Evolutionary conservation across 208 protist genomes (phyloP), one percentile per base, ranked within the genome.

Genomic region (Sergeia podlipaevii): DNA sequence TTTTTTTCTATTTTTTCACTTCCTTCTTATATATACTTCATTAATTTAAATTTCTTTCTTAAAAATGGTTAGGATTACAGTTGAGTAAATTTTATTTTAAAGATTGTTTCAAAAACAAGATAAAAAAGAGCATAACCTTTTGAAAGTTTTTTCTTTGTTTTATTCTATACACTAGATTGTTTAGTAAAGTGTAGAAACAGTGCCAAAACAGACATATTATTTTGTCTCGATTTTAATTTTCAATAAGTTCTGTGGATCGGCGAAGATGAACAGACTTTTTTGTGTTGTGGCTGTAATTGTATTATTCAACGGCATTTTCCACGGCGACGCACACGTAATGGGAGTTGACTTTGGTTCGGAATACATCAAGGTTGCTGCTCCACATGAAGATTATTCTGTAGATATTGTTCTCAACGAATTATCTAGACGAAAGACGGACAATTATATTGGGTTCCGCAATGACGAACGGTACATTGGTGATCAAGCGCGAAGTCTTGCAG

Each of bases 361-460:
- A 21, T 91, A 67, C 37, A 74, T 95, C 18, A 85, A 92, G 55
- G 51, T 92, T 26, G 73, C 88, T 0, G 84, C 67, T 13, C 88
- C 85, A 8, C 70, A 82, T 21, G 71, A 65, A 38, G 81, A 83
- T 26, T 70, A 74, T 33, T 65, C 45, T 5, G 76, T 97, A 21
- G 89, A 97, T 67, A 95, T 97, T 53, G 88, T 98, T 1, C 68
- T 98, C 4, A 98, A 98, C 70, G 95, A 97, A 53, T 76, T 97
- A 44, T 93, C 90, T 13, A 70, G 83, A 37, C 77, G 96, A 13
- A 98, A 98, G 60, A 97, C 90, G 17, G 65, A 90, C 15, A 93
- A 85, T 33, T 89, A 77, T 30, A 75, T 98, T 56, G 95, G 85
- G 2, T 97, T 97, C 71, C 74, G 80, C 29, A 79, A 84, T 52